phyloP scores from a whole-genome alignment of 306 rosid genomes.

The Cicer arietinum region DNA sequence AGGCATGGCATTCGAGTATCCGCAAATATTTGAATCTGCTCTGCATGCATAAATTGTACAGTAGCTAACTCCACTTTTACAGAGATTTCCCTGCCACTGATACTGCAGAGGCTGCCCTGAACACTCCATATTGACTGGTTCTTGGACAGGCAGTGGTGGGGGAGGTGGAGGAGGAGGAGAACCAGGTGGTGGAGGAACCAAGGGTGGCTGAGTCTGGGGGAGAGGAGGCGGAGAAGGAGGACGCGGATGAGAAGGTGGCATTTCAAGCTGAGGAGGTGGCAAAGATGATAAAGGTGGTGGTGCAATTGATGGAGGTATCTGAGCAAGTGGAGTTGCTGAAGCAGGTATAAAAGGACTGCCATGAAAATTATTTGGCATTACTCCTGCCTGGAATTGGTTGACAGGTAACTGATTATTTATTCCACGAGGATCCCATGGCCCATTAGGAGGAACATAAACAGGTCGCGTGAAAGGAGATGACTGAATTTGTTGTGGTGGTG shows the following conservation, averaged over 20 bases:
- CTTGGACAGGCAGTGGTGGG: constrained; percentile 61
- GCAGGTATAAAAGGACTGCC: constrained; percentile 80
- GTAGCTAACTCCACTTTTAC: constrained; percentile 95
- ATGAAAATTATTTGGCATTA: constrained; percentile 61
- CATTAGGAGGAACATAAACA: constrained; percentile 72
- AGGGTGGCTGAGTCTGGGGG: constrained; percentile 79
- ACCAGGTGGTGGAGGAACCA: constrained; percentile 86
- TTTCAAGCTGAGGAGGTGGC: constrained; percentile 75
- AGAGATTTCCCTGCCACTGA: constrained; percentile 84
- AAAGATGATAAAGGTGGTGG: constrained; percentile 69
- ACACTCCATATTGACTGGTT: constrained; percentile 55
- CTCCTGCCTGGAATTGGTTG: constrained; percentile 63
- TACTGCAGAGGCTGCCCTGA: constrained; percentile 55
- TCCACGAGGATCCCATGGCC: constrained; percentile 81
- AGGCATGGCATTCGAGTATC: constrained; percentile 68
- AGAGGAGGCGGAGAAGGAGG: constrained; percentile 86
- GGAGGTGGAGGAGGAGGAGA: constrained; percentile 83
- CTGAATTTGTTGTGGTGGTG: constrained; percentile 79
- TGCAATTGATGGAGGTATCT: constrained; percentile 57
- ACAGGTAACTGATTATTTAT: constrained; percentile 66
- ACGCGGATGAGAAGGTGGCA: constrained; percentile 77
- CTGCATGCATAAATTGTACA: constrained; percentile 77
- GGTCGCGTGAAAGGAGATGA: constrained; percentile 70
- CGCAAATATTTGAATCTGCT: constrained; percentile 76
- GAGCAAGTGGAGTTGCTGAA: constrained; percentile 87